Conservation (phyloP, 1,139 yeast species). For the Pneumocystis murina region DNA sequence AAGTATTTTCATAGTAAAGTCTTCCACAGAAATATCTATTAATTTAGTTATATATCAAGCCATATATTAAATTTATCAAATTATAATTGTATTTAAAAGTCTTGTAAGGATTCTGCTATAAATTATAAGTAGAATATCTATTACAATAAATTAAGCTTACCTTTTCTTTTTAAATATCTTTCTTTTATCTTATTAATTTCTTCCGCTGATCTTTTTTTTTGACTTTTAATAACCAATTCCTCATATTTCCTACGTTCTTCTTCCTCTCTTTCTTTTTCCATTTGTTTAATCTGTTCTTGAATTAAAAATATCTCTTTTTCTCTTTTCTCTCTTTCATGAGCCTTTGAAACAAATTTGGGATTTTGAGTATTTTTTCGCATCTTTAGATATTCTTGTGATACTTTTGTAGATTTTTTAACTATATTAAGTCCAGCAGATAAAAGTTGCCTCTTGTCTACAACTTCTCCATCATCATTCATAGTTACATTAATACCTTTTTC, state of each 20-base stretch:
- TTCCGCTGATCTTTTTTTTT: neutral
- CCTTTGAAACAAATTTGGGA: neutral
- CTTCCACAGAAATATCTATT: neutral
- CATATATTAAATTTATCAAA: neutral
- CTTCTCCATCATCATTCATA: constrained; percentile 21
- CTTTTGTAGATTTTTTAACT: constrained; percentile 3
- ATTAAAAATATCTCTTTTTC: neutral
- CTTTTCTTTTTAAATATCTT: neutral
- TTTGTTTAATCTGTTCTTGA: neutral
- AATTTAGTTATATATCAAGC: neutral
- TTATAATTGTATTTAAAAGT: neutral
- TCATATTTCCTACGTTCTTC: constrained; percentile 16
- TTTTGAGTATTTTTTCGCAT: neutral
- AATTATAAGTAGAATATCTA: neutral
- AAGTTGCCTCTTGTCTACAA: constrained; percentile 21
- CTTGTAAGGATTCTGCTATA: neutral
- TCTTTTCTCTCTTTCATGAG: neutral
- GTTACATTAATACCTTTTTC: constrained; percentile 16
- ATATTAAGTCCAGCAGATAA: constrained; percentile 21
- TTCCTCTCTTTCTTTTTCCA: constrained; percentile 5
- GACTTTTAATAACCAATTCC: neutral
- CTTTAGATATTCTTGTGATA: neutral
- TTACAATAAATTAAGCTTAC: neutral
- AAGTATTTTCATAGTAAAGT: neutral
- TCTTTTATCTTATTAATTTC: neutral